These are phyloP conservation scores for Pouteria campechiana DNA, from an alignment of 179 eudicot genomes.

Conservation along the genomic window DNA sequence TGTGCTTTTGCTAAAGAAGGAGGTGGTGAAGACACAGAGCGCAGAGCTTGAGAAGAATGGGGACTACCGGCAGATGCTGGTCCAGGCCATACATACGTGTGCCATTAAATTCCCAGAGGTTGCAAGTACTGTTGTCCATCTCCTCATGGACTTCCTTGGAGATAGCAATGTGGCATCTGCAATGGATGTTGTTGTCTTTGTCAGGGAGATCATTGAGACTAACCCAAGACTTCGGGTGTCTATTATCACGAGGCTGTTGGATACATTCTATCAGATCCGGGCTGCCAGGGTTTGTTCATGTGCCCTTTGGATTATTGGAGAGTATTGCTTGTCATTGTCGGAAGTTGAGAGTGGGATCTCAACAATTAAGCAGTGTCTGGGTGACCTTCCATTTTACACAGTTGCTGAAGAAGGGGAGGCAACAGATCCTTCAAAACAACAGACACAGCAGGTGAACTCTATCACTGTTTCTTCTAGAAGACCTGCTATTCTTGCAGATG, in stretches of 20 bases:
- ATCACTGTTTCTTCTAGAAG: constrained; percentile 56
- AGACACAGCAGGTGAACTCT: constrained; percentile 33
- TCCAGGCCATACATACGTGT: constrained; percentile 75
- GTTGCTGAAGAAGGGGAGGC: constrained; percentile 53
- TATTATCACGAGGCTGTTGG: constrained; percentile 54
- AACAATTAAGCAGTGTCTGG: constrained; percentile 69
- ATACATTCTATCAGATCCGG: constrained; percentile 73
- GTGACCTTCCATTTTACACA: constrained; percentile 79
- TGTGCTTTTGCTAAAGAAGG: constrained; percentile 64
- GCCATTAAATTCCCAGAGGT: constrained; percentile 80
- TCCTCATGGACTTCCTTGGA: constrained; percentile 82
- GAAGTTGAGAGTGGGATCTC: constrained; percentile 69
- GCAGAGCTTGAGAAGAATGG: constrained; percentile 75
- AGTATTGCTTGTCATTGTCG: constrained; percentile 63
- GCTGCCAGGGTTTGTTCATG: constrained; percentile 75
- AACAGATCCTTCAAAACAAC: constrained; percentile 39
- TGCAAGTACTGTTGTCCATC: constrained; percentile 76
- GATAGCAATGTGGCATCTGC: constrained; percentile 71
- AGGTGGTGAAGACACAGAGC: constrained; percentile 68
- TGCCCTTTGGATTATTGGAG: constrained; percentile 78
- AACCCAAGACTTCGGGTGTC: constrained; percentile 67
- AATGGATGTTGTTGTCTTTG: constrained; percentile 68
- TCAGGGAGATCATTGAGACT: constrained; percentile 67
- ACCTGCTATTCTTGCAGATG: constrained; percentile 77
- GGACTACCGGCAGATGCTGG: constrained; percentile 74